Evolutionary conservation across 139 green algal species (phyloP).

Genomic region (Tetradesmus lagerheimii): DNA sequence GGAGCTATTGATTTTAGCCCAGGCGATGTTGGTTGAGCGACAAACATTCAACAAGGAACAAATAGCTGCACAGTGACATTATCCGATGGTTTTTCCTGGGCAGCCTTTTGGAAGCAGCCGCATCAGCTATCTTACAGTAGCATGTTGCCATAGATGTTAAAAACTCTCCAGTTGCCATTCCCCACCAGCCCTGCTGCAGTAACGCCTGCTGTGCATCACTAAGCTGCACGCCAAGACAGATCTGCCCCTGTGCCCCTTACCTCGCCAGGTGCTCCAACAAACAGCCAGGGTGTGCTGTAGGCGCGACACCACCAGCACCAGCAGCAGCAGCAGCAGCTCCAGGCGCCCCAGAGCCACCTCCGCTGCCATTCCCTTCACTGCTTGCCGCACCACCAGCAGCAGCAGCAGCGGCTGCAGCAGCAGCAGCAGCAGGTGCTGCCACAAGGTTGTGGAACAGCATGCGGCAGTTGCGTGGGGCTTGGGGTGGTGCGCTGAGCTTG

Average conservation of each 20-base stretch:
- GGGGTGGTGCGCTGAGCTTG: slow-evolving; percentile 51
- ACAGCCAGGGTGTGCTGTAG: slow-evolving; percentile 57
- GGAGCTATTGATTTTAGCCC: too few species aligned
- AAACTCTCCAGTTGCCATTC: too few species aligned
- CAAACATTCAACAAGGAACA: too few species aligned
- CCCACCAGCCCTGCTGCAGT: too few species aligned
- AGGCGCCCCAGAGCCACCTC: neutral
- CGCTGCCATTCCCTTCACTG: neutral
- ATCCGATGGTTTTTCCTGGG: too few species aligned
- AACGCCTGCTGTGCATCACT: too few species aligned
- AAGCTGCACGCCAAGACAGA: too few species aligned
- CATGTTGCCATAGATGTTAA: too few species aligned
- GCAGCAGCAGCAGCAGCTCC: slow-evolving; percentile 11
- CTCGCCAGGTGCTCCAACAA: slow-evolving; percentile 68
- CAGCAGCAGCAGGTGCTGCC: neutral
- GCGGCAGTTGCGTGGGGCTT: slow-evolving; percentile 47
- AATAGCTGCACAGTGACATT: too few species aligned
- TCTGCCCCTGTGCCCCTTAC: slow-evolving; percentile 25
- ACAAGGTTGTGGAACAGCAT: slow-evolving; percentile 64
- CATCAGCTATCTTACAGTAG: too few species aligned
- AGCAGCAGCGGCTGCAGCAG: neutral
- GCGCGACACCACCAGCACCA: neutral
- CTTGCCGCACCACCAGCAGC: neutral
- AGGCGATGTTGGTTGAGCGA: too few species aligned
- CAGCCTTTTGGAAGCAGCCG: too few species aligned